A percentile compares a stretch with the other conserved stretches of the same genome.
Evolutionary conservation across 192 early-diverging fungal species (phyloP).

Genomic region (Chytriomyces sp.): DNA sequence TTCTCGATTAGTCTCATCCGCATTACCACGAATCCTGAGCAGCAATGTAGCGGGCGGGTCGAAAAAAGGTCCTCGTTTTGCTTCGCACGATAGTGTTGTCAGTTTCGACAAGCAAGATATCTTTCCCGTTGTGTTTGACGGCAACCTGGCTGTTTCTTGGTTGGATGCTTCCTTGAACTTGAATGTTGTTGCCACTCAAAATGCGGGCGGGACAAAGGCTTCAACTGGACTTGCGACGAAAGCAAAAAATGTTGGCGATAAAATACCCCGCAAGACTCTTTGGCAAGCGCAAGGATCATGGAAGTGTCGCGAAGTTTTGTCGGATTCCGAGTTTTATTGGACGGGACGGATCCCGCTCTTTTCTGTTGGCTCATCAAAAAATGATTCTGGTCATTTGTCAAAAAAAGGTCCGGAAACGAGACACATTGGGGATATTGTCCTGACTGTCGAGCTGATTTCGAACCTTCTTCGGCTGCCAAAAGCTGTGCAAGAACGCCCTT

Average conservation of each 20-base stretch:
- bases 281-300: slow-evolving; percentile 34
- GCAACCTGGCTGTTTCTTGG: slow-evolving; percentile 31
- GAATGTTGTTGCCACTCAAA: slow-evolving; percentile 29
- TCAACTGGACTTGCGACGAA: background rate
- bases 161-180: slow-evolving; percentile 24
- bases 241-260: background rate
- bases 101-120: slow-evolving; percentile 39
- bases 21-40: slow-evolving; percentile 12
- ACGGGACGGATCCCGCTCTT: slow-evolving; percentile 38
- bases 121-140: slow-evolving; percentile 41
- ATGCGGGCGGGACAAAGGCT: no score
- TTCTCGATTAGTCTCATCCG: slow-evolving; percentile 14
- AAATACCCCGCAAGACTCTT: slow-evolving; percentile 5
- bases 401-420: background rate
- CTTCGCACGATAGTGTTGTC: slow-evolving; percentile 1
- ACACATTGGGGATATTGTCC: slow-evolving; percentile 19
- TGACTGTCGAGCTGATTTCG: slow-evolving; percentile 31
- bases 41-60: background rate
- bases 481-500: background rate
- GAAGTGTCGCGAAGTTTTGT: slow-evolving; percentile 34
- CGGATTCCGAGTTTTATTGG: slow-evolving; percentile 25
- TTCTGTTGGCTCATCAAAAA: background rate
- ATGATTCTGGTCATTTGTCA: background rate
- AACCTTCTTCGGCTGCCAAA: slow-evolving; percentile 11
- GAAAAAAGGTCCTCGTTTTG: background rate